Evolutionary conservation across 371 early-diverging fungal genomes (phyloP).

Genomic region (Syncephalastrum racemosum): DNA sequence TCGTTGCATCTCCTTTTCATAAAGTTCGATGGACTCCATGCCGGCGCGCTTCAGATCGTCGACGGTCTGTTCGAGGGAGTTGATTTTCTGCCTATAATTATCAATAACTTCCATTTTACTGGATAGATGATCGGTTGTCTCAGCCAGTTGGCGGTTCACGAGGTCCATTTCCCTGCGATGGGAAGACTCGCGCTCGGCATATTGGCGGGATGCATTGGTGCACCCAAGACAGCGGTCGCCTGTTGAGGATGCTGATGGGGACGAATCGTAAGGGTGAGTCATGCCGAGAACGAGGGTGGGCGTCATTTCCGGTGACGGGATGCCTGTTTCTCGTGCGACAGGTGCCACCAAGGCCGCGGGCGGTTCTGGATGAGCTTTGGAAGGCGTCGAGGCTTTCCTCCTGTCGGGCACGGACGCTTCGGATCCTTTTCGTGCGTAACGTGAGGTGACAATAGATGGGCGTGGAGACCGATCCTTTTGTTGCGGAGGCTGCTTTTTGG

Average conservation of each 20-base stretch:
- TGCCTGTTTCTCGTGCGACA: slow-evolving; percentile 11
- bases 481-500: slow-evolving; percentile 2
- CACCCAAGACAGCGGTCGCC: slow-evolving; percentile 80
- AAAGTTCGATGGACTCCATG: slow-evolving; percentile 38
- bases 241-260: neutral
- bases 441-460: slow-evolving; percentile 1
- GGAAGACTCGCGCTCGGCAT: slow-evolving; percentile 9
- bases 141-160: slow-evolving; percentile 2
- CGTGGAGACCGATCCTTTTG: slow-evolving; percentile 1
- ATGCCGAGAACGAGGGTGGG: slow-evolving; percentile 21
- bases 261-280: slow-evolving; percentile 6
- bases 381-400: neutral
- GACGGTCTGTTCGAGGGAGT: slow-evolving; percentile 18
- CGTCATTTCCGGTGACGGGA: slow-evolving; percentile 40
- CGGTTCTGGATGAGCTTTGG: neutral
- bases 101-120: slow-evolving; percentile 77
- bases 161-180: slow-evolving; percentile 3
- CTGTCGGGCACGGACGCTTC: slow-evolving; percentile 2
- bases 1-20: slow-evolving; percentile 21
- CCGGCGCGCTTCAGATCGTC: slow-evolving; percentile 31
- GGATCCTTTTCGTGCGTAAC: neutral
- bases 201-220: slow-evolving; percentile 49
- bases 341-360: too few species aligned
- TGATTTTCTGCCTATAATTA: slow-evolving; percentile 33
- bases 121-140: slow-evolving; percentile 24